Evolutionary conservation across 2,329 filamentous ascomycete genomes (phyloP), one percentile per base, ranked within the genome.

Genomic region (Bipolaris bicolor): DNA sequence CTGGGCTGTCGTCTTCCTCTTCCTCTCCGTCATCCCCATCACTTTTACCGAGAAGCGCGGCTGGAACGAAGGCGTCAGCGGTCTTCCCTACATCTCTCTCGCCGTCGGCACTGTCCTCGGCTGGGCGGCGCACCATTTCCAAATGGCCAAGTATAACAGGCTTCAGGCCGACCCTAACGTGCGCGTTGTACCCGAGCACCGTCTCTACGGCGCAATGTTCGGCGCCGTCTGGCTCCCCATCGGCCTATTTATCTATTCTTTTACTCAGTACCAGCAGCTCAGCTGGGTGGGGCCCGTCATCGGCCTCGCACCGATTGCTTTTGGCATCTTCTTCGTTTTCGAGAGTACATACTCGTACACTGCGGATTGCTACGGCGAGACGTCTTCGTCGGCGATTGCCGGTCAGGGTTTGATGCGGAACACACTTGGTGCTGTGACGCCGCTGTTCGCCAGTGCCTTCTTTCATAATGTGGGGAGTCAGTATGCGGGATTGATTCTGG

Each of bases 1-100:
- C 63, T 84, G 82, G 82, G 82, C 81, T 62, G 78, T 84, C 18
- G 77, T 81, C 41, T 84, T 84, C 77, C 77, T 84, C 49, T 84
- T 84, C 78, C 73, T 84, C 6, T 82, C 66, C 3, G 67, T 70
- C 33, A 70, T 70, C 10, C 66, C 66, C 0, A 70, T 70, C 20
- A 68, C 66, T 36, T 84, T 82, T 74, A 56, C 70, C 18, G 81
- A 83, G 59, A 83, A 84, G 76, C 79, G 78, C 36, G 81, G 81
- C 60, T 84, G 82, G 82, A 74, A 70, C 48, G 81, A 84, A 64
- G 82, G 82, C 49, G 72, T 82, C 29, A 58, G 74, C 3, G 82
- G 82, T 4, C 77, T 84, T 0, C 81, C 82, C 3, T 83, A 83
- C 71, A 83, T 84, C 62, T 77, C 79, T 0, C 78, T 84, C 31